Percentiles rank a stretch among this genome's conserved stretches.
These are phyloP conservation scores for Chenopodium album DNA, from an alignment of 148 eudicot genomes.

Conservation along the genomic window DNA sequence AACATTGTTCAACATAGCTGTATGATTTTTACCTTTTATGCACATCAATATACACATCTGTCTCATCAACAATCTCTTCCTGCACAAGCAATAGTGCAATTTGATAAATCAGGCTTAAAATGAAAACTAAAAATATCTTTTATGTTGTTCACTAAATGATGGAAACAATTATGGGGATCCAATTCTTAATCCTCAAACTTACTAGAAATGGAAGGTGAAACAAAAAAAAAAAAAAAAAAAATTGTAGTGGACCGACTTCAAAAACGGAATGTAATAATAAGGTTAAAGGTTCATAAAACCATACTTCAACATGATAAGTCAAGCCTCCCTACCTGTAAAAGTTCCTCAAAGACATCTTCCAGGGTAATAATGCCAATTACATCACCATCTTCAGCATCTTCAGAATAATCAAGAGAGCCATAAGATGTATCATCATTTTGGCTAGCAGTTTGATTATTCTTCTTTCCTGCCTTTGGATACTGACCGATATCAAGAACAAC, in stretches of 20 bases:
- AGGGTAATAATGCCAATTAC: constrained; percentile 91
- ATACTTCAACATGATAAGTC: not conserved
- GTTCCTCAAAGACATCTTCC: constrained; percentile 95
- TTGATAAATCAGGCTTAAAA: constrained; percentile 17
- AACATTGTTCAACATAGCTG: not conserved
- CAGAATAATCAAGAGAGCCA: constrained; percentile 28
- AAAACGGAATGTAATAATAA: not conserved
- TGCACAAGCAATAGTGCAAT: constrained; percentile 29
- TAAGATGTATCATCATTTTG: constrained; percentile 34
- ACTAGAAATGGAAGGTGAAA: not conserved
- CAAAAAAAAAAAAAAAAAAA: not conserved
- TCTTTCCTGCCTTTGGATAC: constrained; percentile 13
- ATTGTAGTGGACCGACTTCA: not conserved
- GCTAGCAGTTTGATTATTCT: constrained; percentile 20
- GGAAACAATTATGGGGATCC: not conserved
- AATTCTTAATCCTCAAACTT: not conserved
- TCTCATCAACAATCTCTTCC: constrained; percentile 94
- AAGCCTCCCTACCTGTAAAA: constrained; percentile 62
- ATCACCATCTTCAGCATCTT: constrained; percentile 78
- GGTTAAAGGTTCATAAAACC: not conserved
- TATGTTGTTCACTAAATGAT: not conserved
- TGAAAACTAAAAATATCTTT: not conserved
- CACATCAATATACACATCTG: constrained; percentile 79
- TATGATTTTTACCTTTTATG: constrained; percentile 60
- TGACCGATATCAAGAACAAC: constrained; percentile 46